A percentile compares a stretch with the other conserved stretches of the same genome.
Evolutionary conservation across 768 basidiomycete genomes (phyloP).

Genomic region (Phaeotremella fagi): DNA sequence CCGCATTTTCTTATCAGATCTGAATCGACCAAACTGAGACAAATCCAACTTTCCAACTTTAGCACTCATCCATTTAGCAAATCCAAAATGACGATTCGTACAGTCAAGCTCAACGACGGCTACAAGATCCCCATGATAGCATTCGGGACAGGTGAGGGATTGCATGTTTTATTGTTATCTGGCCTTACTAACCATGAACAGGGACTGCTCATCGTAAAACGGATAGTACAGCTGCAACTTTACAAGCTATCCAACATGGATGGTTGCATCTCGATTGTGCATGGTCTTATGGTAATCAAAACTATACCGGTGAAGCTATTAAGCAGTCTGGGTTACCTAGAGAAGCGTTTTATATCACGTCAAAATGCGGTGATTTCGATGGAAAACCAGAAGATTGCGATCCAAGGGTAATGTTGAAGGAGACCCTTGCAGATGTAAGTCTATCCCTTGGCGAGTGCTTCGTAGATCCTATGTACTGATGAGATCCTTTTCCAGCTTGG

Average conservation of each 20-base stretch:
- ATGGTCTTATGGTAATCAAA: constrained; percentile 25
- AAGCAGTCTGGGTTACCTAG: constrained; percentile 13
- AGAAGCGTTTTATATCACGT: constrained; percentile 28
- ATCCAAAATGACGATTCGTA: neutral
- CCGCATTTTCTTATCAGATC: no score
- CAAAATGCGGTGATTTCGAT: constrained; percentile 19
- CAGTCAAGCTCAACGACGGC: constrained; percentile 16
- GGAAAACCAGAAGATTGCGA: constrained; percentile 14
- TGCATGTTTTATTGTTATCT: neutral
- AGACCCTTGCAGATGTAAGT: constrained; percentile 22
- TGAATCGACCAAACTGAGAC: no score
- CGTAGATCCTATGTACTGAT: no score
- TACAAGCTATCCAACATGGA: constrained; percentile 19
- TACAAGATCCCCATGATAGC: constrained; percentile 2
- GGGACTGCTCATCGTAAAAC: constrained; percentile 21
- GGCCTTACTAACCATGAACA: neutral
- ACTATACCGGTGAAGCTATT: constrained; percentile 20
- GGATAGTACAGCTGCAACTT: constrained; percentile 15
- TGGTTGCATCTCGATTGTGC: constrained; percentile 31
- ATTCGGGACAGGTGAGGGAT: constrained; percentile 14
- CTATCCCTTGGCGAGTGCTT: neutral
- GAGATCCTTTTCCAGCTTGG: constrained; percentile 15
- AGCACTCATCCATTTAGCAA: no score
- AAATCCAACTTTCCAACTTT: no score
- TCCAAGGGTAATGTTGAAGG: constrained; percentile 10